Evolutionary conservation across 257 asterid genomes (phyloP).

Genomic region (Gentiana straminea): DNA sequence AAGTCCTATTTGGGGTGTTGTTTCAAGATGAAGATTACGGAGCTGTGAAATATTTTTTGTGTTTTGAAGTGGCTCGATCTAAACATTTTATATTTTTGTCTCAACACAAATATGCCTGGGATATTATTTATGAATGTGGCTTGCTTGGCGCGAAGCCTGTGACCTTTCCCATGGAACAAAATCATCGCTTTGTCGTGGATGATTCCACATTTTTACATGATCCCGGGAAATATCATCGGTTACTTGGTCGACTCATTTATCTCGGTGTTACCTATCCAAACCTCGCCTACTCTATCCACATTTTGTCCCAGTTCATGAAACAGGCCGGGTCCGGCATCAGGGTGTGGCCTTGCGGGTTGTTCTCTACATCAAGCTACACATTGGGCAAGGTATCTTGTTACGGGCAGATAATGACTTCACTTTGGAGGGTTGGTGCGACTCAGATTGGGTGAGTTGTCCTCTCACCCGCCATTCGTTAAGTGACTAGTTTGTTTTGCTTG

Average conservation of each 20-base stretch:
- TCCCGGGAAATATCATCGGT: neutral
- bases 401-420: too few relatives aligned
- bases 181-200: neutral
- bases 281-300: neutral
- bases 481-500: too few relatives aligned
- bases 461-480: too few relatives aligned
- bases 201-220: rapidly evolving
- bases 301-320: neutral
- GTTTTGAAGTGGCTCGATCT: neutral
- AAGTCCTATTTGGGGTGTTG: neutral
- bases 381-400: neutral
- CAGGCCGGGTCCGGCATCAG: neutral
- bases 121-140: neutral
- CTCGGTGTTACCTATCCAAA: neutral
- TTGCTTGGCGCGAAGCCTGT: neutral
- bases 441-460: too few relatives aligned
- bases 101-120: neutral
- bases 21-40: neutral
- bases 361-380: neutral
- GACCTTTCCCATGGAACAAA: neutral
- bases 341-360: neutral
- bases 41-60: neutral
- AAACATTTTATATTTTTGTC: neutral
- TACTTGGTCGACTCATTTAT: neutral
- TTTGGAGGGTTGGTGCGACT: too few relatives aligned